Percentiles rank a stretch among this genome's conserved stretches.
phyloP scores from a whole-genome alignment of 176 grass and related monocot species.

The Raddia guianensis region DNA sequence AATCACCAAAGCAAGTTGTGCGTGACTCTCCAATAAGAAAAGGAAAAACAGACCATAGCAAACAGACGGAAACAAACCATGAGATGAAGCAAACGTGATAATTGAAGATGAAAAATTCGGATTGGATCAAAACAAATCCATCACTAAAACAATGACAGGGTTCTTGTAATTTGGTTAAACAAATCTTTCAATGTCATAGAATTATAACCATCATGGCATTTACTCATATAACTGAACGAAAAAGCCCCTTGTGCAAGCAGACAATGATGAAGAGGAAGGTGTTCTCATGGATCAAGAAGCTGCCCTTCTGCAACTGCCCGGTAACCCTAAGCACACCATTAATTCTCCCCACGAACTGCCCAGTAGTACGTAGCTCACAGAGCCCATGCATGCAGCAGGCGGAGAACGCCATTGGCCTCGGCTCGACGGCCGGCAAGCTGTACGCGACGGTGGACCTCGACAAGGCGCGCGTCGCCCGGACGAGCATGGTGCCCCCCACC shows the following conservation, averaged over 20 bases:
- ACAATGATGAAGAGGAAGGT: slow-evolving; percentile 44
- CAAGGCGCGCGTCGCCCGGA: slow-evolving; percentile 76
- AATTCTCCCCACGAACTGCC: not conserved
- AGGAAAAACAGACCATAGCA: too few species aligned
- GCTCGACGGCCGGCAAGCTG: slow-evolving; percentile 39
- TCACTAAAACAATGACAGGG: too few species aligned
- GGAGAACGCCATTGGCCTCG: slow-evolving; percentile 32
- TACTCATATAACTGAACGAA: not conserved
- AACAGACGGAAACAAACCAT: too few species aligned
- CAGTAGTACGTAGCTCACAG: too few species aligned
- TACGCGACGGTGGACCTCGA: slow-evolving; percentile 93
- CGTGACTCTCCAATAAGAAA: too few species aligned
- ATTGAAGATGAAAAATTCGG: too few species aligned
- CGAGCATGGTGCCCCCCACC: slow-evolving; percentile 33
- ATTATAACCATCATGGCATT: too few species aligned
- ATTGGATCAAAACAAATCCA: too few species aligned
- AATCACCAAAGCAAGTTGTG: too few species aligned
- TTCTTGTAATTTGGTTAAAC: too few species aligned
- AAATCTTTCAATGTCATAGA: too few species aligned
- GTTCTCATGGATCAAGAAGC: slow-evolving; percentile 70
- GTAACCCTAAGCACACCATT: not conserved
- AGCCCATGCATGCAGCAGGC: slow-evolving; percentile 13
- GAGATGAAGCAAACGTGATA: too few species aligned
- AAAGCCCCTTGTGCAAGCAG: not conserved
- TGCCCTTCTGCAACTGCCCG: slow-evolving; percentile 65